phyloP scores from a whole-genome alignment of 2,329 filamentous ascomycete genomes.

The Alternaria tenuissima region DNA sequence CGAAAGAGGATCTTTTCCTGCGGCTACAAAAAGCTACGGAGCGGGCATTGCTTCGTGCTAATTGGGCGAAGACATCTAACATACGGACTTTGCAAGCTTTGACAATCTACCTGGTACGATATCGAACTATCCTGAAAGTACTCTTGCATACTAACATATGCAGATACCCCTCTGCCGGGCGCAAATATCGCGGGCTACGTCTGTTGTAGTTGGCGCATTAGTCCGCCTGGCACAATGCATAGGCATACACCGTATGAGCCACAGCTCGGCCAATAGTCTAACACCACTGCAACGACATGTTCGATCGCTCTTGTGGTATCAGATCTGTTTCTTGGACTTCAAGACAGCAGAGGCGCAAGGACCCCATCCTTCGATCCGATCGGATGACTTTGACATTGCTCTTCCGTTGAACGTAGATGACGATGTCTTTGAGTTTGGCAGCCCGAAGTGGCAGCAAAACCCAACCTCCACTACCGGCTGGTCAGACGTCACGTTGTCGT shows the following conservation, averaged over 20 bases:
- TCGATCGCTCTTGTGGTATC: conserved; percentile 49
- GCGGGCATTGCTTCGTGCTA: conserved; percentile 45
- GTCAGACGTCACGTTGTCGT: conserved; percentile 46
- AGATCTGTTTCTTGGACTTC: conserved; percentile 51
- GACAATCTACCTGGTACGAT: conserved; percentile 47
- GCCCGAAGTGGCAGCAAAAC: conserved; percentile 45
- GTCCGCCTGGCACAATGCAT: conserved; percentile 51
- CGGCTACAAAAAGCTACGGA: conserved; percentile 50
- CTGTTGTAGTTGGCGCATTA: conserved; percentile 49
- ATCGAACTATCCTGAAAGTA: not conserved
- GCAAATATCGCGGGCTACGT: conserved; percentile 50
- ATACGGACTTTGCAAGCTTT: conserved; percentile 49
- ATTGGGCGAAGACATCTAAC: conserved; percentile 51
- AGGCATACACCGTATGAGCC: conserved; percentile 48
- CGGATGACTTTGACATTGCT: conserved; percentile 50
- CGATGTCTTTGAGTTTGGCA: conserved; percentile 50
- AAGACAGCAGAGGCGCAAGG: conserved; percentile 51
- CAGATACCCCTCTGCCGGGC: conserved; percentile 50
- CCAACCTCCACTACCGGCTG: conserved; percentile 42
- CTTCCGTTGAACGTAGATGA: conserved; percentile 50
- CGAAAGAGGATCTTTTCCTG: conserved; percentile 48
- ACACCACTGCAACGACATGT: conserved; percentile 49
- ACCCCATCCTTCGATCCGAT: conserved; percentile 48
- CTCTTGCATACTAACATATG: conserved; percentile 10
- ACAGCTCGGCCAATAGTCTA: conserved; percentile 45